A percentile compares a stretch with the other conserved stretches of the same genome.
These are phyloP conservation scores for Podospora australis DNA, from an alignment of 495 filamentous ascomycete species.

Conservation along the genomic window DNA sequence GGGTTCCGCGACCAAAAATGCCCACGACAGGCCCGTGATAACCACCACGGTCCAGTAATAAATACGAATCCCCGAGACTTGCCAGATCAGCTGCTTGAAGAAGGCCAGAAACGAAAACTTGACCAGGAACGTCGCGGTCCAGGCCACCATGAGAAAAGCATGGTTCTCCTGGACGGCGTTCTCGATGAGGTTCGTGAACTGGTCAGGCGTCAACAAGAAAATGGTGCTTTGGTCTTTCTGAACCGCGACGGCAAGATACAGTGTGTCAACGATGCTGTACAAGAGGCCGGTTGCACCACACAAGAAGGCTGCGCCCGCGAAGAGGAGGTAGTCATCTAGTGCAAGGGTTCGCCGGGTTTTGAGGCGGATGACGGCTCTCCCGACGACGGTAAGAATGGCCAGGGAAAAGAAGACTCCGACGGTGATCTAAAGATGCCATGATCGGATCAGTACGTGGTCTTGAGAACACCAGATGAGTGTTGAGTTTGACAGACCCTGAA, in stretches of 20 bases:
- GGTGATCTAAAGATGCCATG: neutral
- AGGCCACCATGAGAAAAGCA: slow-evolving; percentile 9
- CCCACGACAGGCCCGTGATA: slow-evolving; percentile 10
- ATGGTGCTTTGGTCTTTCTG: slow-evolving; percentile 3
- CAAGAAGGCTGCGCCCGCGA: slow-evolving; percentile 9
- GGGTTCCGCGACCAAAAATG: slow-evolving; percentile 9
- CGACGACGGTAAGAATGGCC: slow-evolving; percentile 1
- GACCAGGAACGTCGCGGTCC: slow-evolving; percentile 14
- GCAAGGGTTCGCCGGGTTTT: slow-evolving; percentile 9
- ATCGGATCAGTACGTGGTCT: neutral
- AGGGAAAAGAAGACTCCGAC: slow-evolving; percentile 23
- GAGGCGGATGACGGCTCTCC: slow-evolving; percentile 12
- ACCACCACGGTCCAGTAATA: slow-evolving; percentile 15
- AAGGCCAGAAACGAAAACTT: slow-evolving; percentile 17
- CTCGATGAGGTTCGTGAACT: slow-evolving; percentile 8
- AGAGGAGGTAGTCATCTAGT: slow-evolving; percentile 15
- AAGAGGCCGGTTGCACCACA: slow-evolving; percentile 10
- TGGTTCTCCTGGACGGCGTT: neutral
- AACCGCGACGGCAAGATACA: slow-evolving; percentile 10
- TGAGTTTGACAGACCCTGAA: neutral
- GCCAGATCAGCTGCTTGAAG: slow-evolving; percentile 14
- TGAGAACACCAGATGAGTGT: neutral
- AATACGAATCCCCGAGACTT: slow-evolving; percentile 3
- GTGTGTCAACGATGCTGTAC: slow-evolving; percentile 8
- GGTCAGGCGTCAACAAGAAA: neutral